Evolutionary conservation across 1,139 yeast species (phyloP).

Genomic region (Hanseniaspora gamundiae): DNA sequence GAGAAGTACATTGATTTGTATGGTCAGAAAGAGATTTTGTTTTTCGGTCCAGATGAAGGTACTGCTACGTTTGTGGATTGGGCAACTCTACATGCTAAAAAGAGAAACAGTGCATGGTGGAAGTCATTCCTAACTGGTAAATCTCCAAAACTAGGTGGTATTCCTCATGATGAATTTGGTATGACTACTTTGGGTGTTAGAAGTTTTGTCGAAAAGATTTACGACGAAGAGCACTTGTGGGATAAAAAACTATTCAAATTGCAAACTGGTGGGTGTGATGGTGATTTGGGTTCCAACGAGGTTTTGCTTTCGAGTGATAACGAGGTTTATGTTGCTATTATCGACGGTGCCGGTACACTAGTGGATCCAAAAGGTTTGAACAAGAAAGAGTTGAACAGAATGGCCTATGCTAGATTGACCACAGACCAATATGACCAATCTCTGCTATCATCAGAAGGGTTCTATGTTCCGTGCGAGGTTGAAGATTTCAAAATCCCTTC

Average conservation of each 20-base stretch:
- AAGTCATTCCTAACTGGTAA: slow-evolving; percentile 96
- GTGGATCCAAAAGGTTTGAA: slow-evolving; percentile 87
- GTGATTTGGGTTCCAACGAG: slow-evolving; percentile 94
- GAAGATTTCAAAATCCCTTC: slow-evolving; percentile 65
- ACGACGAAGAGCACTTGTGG: slow-evolving; percentile 57
- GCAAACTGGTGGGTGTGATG: slow-evolving; percentile 99
- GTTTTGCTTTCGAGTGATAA: slow-evolving; percentile 63
- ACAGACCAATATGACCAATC: slow-evolving; percentile 56
- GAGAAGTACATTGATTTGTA: slow-evolving; percentile 79
- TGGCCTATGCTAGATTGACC: slow-evolving; percentile 72
- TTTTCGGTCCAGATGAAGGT: slow-evolving; percentile 98
- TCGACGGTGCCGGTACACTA: slow-evolving; percentile 92
- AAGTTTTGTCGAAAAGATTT: slow-evolving; percentile 81
- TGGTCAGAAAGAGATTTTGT: slow-evolving; percentile 75
- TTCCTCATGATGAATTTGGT: slow-evolving; percentile 96
- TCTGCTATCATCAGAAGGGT: slow-evolving; percentile 63
- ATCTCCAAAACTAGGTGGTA: slow-evolving; percentile 86
- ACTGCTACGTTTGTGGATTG: slow-evolving; percentile 93
- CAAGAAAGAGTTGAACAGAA: slow-evolving; percentile 61
- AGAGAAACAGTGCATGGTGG: slow-evolving; percentile 98
- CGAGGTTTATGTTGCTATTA: slow-evolving; percentile 77
- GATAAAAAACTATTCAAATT: slow-evolving; percentile 58
- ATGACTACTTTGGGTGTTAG: slow-evolving; percentile 95
- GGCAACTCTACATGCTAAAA: slow-evolving; percentile 95
- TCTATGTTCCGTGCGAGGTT: slow-evolving; percentile 77